Conservation (phyloP, 805 yeast species). For the Kurtzmaniella fragi region DNA sequence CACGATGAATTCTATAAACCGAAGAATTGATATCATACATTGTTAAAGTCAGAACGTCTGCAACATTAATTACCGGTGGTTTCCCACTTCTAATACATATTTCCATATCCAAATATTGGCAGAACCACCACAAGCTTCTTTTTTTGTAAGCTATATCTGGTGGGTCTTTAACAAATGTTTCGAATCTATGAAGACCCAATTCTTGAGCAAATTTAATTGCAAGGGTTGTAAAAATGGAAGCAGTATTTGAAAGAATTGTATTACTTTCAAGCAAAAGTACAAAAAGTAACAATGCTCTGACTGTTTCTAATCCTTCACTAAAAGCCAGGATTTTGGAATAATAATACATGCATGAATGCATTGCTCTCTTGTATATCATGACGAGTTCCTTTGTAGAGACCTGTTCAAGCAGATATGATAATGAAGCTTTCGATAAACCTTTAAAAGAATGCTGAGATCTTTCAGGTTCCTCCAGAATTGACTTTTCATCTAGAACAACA, state of each 20-base stretch:
- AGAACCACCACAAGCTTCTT: slow-evolving; percentile 31
- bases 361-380: slow-evolving; percentile 11
- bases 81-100: slow-evolving; percentile 34
- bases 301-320: slow-evolving; percentile 47
- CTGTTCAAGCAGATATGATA: neutral
- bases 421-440: no score
- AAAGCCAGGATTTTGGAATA: slow-evolving; percentile 46
- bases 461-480: neutral
- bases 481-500: slow-evolving; percentile 14
- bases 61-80: slow-evolving; percentile 31
- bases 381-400: neutral
- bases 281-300: slow-evolving; percentile 49
- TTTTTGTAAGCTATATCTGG: slow-evolving; percentile 17
- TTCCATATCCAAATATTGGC: slow-evolving; percentile 34
- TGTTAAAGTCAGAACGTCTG: slow-evolving; percentile 25
- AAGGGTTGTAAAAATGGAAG: slow-evolving; percentile 23
- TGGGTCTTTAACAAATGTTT: slow-evolving; percentile 18
- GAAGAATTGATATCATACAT: slow-evolving; percentile 12
- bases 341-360: slow-evolving; percentile 36
- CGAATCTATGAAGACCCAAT: slow-evolving; percentile 35
- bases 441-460: neutral
- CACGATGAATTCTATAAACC: neutral
- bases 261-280: slow-evolving; percentile 31
- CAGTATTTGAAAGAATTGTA: slow-evolving; percentile 24
- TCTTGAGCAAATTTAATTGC: slow-evolving; percentile 39